Conservation (phyloP, 768 basidiomycete genomes). For the Pulveroboletus sp. region DNA sequence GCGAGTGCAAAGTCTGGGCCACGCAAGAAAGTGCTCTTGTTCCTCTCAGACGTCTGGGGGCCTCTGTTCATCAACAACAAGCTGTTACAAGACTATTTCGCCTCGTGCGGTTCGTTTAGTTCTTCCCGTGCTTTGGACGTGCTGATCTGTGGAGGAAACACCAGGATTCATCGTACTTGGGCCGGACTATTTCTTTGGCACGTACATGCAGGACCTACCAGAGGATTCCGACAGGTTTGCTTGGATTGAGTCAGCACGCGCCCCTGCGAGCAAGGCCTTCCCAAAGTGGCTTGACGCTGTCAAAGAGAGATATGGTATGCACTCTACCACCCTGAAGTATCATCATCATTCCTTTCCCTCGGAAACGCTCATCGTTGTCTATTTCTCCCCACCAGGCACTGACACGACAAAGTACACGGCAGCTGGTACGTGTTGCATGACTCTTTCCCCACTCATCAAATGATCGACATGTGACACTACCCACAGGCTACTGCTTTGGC, state of each 20-base stretch:
- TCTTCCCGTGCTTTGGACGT: neutral
- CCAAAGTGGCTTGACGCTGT: constrained; percentile 51
- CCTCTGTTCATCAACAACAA: no score
- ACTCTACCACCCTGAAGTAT: neutral
- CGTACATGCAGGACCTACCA: constrained; percentile 35
- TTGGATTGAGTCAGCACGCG: constrained; percentile 36
- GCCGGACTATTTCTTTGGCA: constrained; percentile 58
- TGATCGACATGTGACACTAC: neutral
- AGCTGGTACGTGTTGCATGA: constrained; percentile 33
- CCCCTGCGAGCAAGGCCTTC: constrained; percentile 33
- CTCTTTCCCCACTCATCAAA: no score
- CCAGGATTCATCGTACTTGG: constrained; percentile 55
- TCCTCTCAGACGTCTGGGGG: no score
- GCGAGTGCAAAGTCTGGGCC: no score
- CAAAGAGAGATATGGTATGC: constrained; percentile 43
- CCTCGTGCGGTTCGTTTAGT: constrained; percentile 35
- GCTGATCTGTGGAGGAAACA: neutral
- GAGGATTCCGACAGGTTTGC: constrained; percentile 26
- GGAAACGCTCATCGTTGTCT: neutral
- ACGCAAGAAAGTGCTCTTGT: no score
- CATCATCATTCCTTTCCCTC: neutral
- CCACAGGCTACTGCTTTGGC: constrained; percentile 9
- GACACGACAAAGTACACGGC: constrained; percentile 37
- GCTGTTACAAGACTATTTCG: no score
- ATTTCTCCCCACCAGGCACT: constrained; percentile 11